Percentiles rank a stretch among this genome's conserved stretches.
These are phyloP conservation scores for Beauveria pseudobassiana DNA, from an alignment of 2,329 filamentous ascomycete genomes.

Conservation along the genomic window DNA sequence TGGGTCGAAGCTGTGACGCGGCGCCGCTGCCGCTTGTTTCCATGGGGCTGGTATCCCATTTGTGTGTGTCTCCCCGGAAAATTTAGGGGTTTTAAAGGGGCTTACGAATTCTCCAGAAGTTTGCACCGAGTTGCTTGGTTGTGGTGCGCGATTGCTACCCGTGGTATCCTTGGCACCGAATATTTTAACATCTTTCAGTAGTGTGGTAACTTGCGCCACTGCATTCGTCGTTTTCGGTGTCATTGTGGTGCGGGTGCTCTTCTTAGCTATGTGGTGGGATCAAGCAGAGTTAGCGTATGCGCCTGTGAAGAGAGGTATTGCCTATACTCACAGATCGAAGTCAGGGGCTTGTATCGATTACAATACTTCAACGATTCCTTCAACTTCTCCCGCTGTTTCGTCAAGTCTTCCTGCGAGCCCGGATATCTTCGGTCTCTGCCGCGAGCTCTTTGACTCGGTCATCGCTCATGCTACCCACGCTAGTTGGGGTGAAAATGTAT, in stretches of 20 bases:
- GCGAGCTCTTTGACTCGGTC: conserved; percentile 19
- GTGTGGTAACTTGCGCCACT: too few relatives aligned
- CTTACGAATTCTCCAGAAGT: too few relatives aligned
- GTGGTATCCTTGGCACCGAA: too few relatives aligned
- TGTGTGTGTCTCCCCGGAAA: too few relatives aligned
- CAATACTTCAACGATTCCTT: conserved; percentile 15
- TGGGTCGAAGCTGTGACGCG: too few relatives aligned
- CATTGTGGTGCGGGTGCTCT: not conserved
- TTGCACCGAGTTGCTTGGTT: too few relatives aligned
- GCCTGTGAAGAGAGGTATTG: not conserved
- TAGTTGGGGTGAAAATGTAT: conserved; percentile 27
- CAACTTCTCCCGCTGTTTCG: conserved; percentile 7
- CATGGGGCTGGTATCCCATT: too few relatives aligned
- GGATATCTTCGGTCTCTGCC: conserved; percentile 21
- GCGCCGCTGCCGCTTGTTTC: too few relatives aligned
- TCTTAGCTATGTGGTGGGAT: not conserved
- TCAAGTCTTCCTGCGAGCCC: conserved; percentile 8
- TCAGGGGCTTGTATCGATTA: conserved; percentile 6
- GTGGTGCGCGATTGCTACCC: too few relatives aligned
- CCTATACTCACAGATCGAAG: not conserved
- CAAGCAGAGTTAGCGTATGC: not conserved
- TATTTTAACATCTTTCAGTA: too few relatives aligned
- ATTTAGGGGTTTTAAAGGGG: too few relatives aligned
- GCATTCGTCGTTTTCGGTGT: too few relatives aligned
- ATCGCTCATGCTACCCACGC: conserved; percentile 27